phyloP scores from a whole-genome alignment of 768 basidiomycete genomes.

The Dendrothele bispora region DNA sequence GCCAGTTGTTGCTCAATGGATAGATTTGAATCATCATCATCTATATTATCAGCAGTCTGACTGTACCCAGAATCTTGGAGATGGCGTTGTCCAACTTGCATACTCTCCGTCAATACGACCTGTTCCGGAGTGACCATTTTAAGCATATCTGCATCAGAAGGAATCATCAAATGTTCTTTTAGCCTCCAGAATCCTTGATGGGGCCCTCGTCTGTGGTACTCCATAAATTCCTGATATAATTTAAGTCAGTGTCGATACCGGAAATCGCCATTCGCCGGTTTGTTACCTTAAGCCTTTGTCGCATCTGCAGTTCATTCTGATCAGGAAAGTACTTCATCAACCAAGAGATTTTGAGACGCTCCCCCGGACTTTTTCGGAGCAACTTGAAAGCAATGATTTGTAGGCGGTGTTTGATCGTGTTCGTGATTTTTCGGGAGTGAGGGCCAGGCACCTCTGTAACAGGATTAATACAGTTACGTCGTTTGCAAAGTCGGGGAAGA shows the following conservation, averaged over 20 bases:
- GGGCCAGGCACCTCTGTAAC: conserved; percentile 96
- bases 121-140: conserved; percentile 93
- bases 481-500: too few species aligned
- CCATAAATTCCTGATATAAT: conserved; percentile 85
- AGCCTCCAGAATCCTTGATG: conserved; percentile 97
- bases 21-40: conserved; percentile 85
- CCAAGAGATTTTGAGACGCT: conserved; percentile 89
- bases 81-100: conserved; percentile 97
- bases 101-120: conserved; percentile 91
- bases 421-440: conserved; percentile 96
- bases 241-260: neutral
- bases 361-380: conserved; percentile 80
- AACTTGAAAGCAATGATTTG: conserved; percentile 96
- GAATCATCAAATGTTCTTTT: conserved; percentile 70
- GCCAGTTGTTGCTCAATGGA: conserved; percentile 95
- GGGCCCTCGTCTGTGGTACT: conserved; percentile 90
- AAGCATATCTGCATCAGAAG: conserved; percentile 82
- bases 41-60: conserved; percentile 76
- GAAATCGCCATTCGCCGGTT: neutral
- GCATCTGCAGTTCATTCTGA: conserved; percentile 97
- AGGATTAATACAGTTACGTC: too few species aligned
- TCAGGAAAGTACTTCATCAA: conserved; percentile 98
- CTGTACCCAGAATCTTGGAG: conserved; percentile 89
- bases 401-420: conserved; percentile 88
- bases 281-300: conserved; percentile 84